A percentile compares a stretch with the other conserved stretches of the same genome.
These are phyloP conservation scores for Glebionis coronaria DNA, from an alignment of 129 eudicot species.

Conservation along the genomic window DNA sequence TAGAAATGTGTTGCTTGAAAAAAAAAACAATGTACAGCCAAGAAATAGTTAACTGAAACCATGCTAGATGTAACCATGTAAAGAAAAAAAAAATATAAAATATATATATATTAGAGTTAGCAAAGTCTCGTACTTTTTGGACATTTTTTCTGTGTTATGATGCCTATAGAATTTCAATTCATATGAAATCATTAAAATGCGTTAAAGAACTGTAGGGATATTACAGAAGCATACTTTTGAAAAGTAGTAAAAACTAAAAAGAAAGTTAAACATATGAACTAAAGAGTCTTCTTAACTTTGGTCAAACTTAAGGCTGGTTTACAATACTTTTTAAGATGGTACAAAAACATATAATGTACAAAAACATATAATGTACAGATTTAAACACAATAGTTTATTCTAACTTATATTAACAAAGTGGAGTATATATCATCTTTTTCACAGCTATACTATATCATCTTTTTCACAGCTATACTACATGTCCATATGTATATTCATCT, in stretches of 20 bases:
- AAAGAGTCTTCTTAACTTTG: too few relatives aligned
- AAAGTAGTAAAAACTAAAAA: too few relatives aligned
- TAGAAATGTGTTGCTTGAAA: conserved; percentile 13
- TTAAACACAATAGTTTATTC: conserved; percentile 29
- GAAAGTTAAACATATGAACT: too few relatives aligned
- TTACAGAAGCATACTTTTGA: too few relatives aligned
- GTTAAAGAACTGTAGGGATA: too few relatives aligned
- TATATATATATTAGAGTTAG: neutral
- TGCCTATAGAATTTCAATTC: neutral
- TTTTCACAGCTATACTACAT: conserved; percentile 35
- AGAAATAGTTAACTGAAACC: conserved; percentile 23
- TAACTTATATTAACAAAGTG: conserved; percentile 25
- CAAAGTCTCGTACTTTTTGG: neutral
- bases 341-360: too few relatives aligned
- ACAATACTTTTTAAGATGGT: too few relatives aligned
- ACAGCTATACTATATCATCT: conserved; percentile 37
- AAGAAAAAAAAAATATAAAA: neutral
- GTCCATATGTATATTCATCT: conserved; percentile 24
- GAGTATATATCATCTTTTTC: conserved; percentile 31
- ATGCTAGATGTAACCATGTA: conserved; percentile 18
- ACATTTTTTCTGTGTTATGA: neutral
- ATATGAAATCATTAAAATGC: neutral
- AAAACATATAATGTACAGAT: conserved; percentile 24
- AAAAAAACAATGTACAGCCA: conserved; percentile 18
- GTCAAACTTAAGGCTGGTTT: too few relatives aligned